These are phyloP conservation scores for Aspergillus tubingensis DNA, from an alignment of 2,329 filamentous ascomycete genomes.

Conservation along the genomic window DNA sequence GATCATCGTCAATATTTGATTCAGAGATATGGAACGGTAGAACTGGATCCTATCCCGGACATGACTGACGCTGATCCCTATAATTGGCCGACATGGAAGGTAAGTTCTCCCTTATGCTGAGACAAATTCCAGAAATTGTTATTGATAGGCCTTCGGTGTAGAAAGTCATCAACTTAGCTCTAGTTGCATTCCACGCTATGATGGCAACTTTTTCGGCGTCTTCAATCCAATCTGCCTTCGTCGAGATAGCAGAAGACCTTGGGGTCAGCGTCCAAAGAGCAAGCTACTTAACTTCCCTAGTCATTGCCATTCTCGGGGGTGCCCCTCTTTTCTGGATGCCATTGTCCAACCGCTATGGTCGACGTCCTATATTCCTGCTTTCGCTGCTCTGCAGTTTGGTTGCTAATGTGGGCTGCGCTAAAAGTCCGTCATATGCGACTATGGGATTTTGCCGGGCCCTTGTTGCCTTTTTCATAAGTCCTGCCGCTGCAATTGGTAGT, in stretches of 20 bases:
- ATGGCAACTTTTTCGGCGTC: conserved; percentile 60
- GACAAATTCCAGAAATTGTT: neutral
- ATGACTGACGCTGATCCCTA: conserved; percentile 56
- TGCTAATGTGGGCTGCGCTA: conserved; percentile 58
- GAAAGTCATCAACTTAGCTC: conserved; percentile 52
- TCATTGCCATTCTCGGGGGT: conserved; percentile 56
- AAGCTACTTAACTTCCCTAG: conserved; percentile 58
- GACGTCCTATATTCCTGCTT: conserved; percentile 57
- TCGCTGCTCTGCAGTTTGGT: conserved; percentile 51
- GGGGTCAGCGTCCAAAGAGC: conserved; percentile 51
- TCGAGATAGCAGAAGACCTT: conserved; percentile 55
- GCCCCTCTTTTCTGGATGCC: conserved; percentile 59
- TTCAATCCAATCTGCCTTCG: conserved; percentile 57
- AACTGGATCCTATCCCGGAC: conserved; percentile 56
- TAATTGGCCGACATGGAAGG: conserved; percentile 5
- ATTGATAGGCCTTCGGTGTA: conserved; percentile 25
- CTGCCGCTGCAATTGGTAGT: conserved; percentile 55
- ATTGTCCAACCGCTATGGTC: conserved; percentile 55
- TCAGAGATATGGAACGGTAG: conserved; percentile 55
- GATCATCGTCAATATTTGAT: conserved; percentile 52
- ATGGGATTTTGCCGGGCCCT: conserved; percentile 56
- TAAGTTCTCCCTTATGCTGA: neutral
- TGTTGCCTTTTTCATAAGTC: conserved; percentile 56
- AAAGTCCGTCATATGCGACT: conserved; percentile 50
- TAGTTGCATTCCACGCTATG: conserved; percentile 60